Conservation (phyloP, 306 rosid species). For the Vigna hirtella region DNA sequence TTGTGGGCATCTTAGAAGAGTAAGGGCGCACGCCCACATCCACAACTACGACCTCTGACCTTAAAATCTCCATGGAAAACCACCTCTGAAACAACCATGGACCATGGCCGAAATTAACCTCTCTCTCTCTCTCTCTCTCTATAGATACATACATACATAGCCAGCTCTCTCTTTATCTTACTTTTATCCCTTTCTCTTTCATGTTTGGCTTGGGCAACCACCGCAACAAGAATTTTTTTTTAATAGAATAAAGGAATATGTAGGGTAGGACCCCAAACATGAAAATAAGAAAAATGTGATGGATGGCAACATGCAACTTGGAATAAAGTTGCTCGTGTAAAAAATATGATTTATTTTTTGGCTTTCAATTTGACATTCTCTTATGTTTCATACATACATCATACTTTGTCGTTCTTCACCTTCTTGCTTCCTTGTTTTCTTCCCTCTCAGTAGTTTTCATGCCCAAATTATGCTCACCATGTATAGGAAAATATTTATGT, state of each 20-base stretch:
- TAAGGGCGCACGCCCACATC: conserved; percentile 74
- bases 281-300: conserved; percentile 56
- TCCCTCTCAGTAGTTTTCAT: neutral
- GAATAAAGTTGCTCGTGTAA: conserved; percentile 23
- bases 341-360: neutral
- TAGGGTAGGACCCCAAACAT: conserved; percentile 46
- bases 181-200: conserved; percentile 54
- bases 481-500: neutral
- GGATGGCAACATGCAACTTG: conserved; percentile 43
- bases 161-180: conserved; percentile 39
- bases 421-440: neutral
- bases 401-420: conserved; percentile 13
- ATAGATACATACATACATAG: neutral
- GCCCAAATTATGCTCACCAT: neutral
- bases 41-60: conserved; percentile 81
- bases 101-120: conserved; percentile 51
- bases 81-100: conserved; percentile 74
- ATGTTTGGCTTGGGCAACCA: conserved; percentile 66
- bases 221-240: conserved; percentile 50
- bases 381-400: conserved; percentile 6
- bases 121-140: neutral
- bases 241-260: conserved; percentile 30
- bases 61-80: conserved; percentile 72
- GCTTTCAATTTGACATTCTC: conserved; percentile 2
- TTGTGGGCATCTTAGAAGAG: conserved; percentile 47